Evolutionary conservation across 257 asterid species (phyloP), one percentile per base, ranked within the genome.

Genomic region (Lycium barbarum): DNA sequence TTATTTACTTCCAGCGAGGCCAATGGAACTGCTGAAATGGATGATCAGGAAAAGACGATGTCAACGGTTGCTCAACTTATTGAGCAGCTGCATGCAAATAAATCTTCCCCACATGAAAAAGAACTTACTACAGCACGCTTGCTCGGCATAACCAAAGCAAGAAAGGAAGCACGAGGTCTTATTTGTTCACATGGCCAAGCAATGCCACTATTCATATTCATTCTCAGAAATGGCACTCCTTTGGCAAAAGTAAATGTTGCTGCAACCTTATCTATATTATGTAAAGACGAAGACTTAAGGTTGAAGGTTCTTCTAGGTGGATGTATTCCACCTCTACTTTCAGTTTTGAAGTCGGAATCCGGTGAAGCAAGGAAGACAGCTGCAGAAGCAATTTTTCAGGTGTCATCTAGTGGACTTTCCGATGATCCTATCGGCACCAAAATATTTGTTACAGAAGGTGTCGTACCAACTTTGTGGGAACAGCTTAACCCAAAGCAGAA

Each of bases 221-320:
- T 94, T 66, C 95, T 95, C 80, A 91, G 99, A 85, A 92, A 80
- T 83, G 99, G 97, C 67, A 92, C 95, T 84, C 89, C 78, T 63
- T 83, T 82, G 86, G 97, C 98, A 82, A 94, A 92, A 87, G 63
- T 87, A 74, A 95, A 94, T 79, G 95, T 93, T 72, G 97, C 99
- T 78, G 86, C 91, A 33, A 93, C 93, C 10, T 88, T 95, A 83
- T 87, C 91, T 85, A 93, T 91, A 83, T 89, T 95, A 82, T 92
- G 97, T 70, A 94, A 87, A 87, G 95, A 93, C 83, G 93, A 93
- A 26, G 99, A 95, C 84, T 90, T 95, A 85, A 86, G 98, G 85
- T 84, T 93, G 81, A 95, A 93, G 87, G 98, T 95, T 79, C 95
- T 95, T 85, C 90, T 95, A 51, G 98, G 99, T 72, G 99, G 99